Base-by-base conservation (phyloP, 1,284 basidiomycete genomes). In the Baeospora myosura region DNA sequence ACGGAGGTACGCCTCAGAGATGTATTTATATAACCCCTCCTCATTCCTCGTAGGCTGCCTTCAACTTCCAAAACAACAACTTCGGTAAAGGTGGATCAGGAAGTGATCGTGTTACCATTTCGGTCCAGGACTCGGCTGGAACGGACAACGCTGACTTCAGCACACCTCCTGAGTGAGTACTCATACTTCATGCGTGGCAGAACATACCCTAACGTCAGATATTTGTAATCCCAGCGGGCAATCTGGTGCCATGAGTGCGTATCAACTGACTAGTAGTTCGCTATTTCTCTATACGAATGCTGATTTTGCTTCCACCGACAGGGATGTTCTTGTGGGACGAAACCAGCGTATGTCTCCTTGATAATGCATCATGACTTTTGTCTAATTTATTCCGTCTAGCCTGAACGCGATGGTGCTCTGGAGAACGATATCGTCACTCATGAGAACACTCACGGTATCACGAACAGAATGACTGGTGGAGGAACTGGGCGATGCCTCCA, bases 61-160 rank as follows among this genome's bases (percentile, higher is more conserved):
- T 61, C 54, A 71, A 69, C 53, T 71, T 70, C 60, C 68, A 71
- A 54, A 59, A 52, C 33, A 58, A 58, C 52, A 69, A 69, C 54
- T 62, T 63, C 44, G 59, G 55, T 31, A 63, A 64, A 20, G 68
- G 67, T 24, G 67, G 68, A 5, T 31, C 39, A 20, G 67, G 53
- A 10, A 58, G 56, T 21, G 68, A 71, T 50, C 55, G 56, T 31
- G 66, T 71, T 33, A 53, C 56, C 4, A 51, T 70, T 34, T 64
- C 60, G 28, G 64, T 69, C 8, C 68, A 71, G 49, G 65, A 70
- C 46, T 44, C 54, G 2, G 42, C 48, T 14, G 66, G 64, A 5
- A 54, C 54, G 3, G 60, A 70, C 51, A 69, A 69, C 46, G 67
- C 67, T 12, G 62, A 68, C 49, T 69, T 70, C 49, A 49, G 61